Evolutionary conservation across 192 early-diverging fungal genomes (phyloP), one percentile per base, ranked within the genome.

Genomic region (Rhizoclosmatium globosum): DNA sequence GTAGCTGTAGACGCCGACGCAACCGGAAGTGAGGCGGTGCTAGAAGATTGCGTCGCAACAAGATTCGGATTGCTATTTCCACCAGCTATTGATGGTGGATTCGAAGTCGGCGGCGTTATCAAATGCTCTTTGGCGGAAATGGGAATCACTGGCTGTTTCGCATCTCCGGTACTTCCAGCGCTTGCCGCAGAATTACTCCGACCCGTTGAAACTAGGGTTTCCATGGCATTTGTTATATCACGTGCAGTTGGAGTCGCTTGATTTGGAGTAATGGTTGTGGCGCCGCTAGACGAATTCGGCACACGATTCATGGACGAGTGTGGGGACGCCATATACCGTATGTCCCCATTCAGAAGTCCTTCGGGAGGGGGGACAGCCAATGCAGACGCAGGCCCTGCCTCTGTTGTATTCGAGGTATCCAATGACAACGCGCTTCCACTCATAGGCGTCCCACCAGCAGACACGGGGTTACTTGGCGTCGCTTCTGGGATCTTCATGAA

Each of bases 401-500:
- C 56, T 31, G 31, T 31, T 31, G 31, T 31, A 31, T 31, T 31
- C 31, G 31, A 31, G 31, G 31, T 31, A 53, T 53, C 50, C 50
- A 53, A 53, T 13, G 50, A 53, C 50, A 17, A 53, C 17, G 50
- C 6, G 50, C 50, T 53, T 31, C 31, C 31, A 53, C 50, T 53
- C 6, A 21, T 21, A 0, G 9, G 11, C 7, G 41, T 39, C 11
- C 41, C 62, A 41, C 11, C 7, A 11, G 23, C 7, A 11, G 62
- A 64, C 11, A 7, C 41, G 9, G 21, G 11, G 11, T 17, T 64
- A 41, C 19, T 58, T 2, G 38, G 7, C 7, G 57, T 7, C 17
- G 45, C 66, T 66, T 39, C 64, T 6, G 71, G 59, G 44, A 83
- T 7, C 46, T 58, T 74, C 4, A 89, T 39, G 62, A 87, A 90